Conservation (phyloP, 1,284 basidiomycete species). For the Leccinum glutinopallens region DNA sequence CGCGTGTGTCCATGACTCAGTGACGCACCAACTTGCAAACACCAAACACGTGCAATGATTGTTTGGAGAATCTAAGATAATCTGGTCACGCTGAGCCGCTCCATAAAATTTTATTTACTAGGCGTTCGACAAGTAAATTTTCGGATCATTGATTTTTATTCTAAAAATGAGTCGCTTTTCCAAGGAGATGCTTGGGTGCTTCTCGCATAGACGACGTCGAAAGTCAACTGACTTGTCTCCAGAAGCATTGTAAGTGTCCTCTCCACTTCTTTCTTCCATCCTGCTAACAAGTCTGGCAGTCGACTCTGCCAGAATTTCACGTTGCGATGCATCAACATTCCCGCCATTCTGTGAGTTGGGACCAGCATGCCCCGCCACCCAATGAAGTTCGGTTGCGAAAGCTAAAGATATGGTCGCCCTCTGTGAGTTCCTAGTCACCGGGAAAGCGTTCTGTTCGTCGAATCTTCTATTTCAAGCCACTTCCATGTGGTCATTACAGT, state of each 20-base stretch:
- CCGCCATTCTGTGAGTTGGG: background rate
- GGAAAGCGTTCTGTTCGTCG: background rate
- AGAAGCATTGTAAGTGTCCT: background rate
- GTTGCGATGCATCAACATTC: background rate
- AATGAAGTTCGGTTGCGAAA: background rate
- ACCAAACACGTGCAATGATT: conserved; percentile 7
- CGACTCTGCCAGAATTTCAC: background rate
- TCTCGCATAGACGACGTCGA: too few species aligned
- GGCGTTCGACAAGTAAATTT: too few species aligned
- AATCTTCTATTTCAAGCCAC: background rate
- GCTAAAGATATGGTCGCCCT: background rate
- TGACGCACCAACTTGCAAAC: background rate
- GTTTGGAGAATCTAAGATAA: conserved; percentile 15
- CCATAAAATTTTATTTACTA: too few species aligned
- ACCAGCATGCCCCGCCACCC: background rate
- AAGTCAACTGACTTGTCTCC: too few species aligned
- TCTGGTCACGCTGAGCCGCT: background rate
- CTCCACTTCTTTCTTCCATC: background rate
- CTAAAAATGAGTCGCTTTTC: too few species aligned
- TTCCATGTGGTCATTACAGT: background rate
- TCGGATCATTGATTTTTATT: too few species aligned
- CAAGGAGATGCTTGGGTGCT: too few species aligned
- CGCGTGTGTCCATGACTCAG: conserved; percentile 40
- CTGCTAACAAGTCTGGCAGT: background rate
- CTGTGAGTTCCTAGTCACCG: background rate